Percentiles rank a stretch among this genome's conserved stretches.
Conservation (phyloP, 257 asterid species). For the Gentiana macrophylla region DNA sequence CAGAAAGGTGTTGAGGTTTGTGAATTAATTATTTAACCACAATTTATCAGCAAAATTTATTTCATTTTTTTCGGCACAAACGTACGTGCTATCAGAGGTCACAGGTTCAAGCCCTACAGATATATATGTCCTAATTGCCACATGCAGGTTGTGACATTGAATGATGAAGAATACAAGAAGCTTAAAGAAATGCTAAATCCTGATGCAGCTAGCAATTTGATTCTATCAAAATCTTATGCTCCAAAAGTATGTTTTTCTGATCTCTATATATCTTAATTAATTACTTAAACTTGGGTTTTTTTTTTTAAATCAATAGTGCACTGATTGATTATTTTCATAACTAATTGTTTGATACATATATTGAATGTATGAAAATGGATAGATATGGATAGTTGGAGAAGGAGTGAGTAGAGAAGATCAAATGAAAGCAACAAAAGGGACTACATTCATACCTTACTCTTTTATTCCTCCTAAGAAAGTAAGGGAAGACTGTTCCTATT, state of each 20-base stretch:
- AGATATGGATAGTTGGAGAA: constrained; percentile 43
- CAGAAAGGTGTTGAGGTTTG: constrained; percentile 23
- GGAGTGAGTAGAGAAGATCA: constrained; percentile 35
- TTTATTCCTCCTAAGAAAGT: constrained; percentile 31
- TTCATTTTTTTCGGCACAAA: too few species aligned
- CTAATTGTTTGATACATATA: not conserved
- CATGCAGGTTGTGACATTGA: constrained; percentile 33
- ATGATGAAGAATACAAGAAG: constrained; percentile 53
- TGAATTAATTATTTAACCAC: too few species aligned
- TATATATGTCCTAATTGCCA: too few species aligned
- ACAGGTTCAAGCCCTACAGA: too few species aligned
- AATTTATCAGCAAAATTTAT: too few species aligned
- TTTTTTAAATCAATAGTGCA: not conserved
- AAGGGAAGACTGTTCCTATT: constrained; percentile 35
- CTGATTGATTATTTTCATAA: too few species aligned
- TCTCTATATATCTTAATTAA: not conserved
- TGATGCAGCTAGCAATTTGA: constrained; percentile 31
- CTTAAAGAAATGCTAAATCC: constrained; percentile 32
- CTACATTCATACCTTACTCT: constrained; percentile 35
- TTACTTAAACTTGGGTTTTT: not conserved
- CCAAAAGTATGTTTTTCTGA: constrained; percentile 33
- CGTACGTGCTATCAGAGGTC: too few species aligned
- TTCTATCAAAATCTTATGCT: constrained; percentile 26
- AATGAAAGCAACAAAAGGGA: constrained; percentile 36
- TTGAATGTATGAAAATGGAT: not conserved